Conservation (phyloP, 768 basidiomycete genomes). For the Brasilioporus rufonigricans region DNA sequence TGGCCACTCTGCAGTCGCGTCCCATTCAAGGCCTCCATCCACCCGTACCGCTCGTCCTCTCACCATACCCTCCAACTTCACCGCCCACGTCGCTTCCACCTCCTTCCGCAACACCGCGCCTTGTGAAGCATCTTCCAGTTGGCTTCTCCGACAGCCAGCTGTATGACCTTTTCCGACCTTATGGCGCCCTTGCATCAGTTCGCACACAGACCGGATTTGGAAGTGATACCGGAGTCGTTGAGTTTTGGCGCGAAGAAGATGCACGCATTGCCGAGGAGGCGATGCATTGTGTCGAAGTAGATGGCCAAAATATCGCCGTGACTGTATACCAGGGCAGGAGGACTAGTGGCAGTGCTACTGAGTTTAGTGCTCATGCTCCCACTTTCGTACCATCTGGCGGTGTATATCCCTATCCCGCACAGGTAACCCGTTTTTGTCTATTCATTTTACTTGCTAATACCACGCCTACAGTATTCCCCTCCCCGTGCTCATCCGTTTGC, state of each 20-base stretch:
- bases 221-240: conserved; percentile 72
- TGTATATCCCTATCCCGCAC: conserved; percentile 62
- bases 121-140: conserved; percentile 80
- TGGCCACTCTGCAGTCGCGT: conserved; percentile 79
- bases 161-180: conserved; percentile 83
- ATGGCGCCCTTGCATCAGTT: conserved; percentile 78
- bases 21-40: conserved; percentile 61
- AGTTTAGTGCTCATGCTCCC: conserved; percentile 73
- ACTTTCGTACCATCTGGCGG: conserved; percentile 72
- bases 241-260: conserved; percentile 88
- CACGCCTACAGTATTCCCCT: conserved; percentile 56
- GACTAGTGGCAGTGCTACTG: conserved; percentile 49
- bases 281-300: conserved; percentile 81
- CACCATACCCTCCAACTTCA: conserved; percentile 79
- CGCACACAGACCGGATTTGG: conserved; percentile 75
- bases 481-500: conserved; percentile 56
- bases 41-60: conserved; percentile 62
- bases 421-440: conserved; percentile 37
- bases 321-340: conserved; percentile 72
- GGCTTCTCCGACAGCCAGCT: conserved; percentile 67
- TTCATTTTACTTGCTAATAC: not conserved
- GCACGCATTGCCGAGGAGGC: conserved; percentile 75
- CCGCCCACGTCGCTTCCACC: conserved; percentile 75
- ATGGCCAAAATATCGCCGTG: conserved; percentile 82
- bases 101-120: conserved; percentile 71